Evolutionary conservation across 2,329 filamentous ascomycete genomes (phyloP).

Genomic region (Pseudocercospora vitis): DNA sequence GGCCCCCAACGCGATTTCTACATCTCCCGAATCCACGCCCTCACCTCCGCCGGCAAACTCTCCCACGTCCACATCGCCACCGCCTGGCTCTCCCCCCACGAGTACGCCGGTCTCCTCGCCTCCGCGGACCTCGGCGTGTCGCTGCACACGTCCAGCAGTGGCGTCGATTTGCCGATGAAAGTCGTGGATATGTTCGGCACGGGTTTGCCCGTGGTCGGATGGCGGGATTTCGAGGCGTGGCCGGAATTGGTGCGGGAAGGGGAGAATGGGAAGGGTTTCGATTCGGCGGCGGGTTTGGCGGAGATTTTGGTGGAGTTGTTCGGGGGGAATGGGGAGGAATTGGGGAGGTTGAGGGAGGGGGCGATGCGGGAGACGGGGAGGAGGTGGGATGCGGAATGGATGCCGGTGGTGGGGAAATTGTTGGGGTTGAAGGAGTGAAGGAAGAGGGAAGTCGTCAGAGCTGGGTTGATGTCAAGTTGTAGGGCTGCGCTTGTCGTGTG

Average conservation of each 20-base stretch:
- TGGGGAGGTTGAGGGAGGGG: constrained; percentile 70
- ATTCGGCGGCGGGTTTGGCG: constrained; percentile 65
- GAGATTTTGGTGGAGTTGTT: constrained; percentile 66
- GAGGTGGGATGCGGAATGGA: constrained; percentile 93
- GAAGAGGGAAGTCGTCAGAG: neutral
- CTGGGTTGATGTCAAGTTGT: too few species aligned
- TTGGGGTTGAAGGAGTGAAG: constrained; percentile 44
- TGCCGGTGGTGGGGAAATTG: constrained; percentile 72
- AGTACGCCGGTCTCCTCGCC: constrained; percentile 82
- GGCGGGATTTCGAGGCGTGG: constrained; percentile 83
- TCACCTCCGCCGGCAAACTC: constrained; percentile 64
- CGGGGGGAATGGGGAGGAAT: constrained; percentile 50
- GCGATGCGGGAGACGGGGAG: constrained; percentile 73
- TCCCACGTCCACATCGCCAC: constrained; percentile 71
- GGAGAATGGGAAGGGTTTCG: constrained; percentile 82
- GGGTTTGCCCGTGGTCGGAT: constrained; percentile 85
- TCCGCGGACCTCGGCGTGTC: constrained; percentile 88
- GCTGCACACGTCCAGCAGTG: constrained; percentile 88
- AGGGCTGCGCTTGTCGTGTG: too few species aligned
- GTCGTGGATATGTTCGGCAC: constrained; percentile 99
- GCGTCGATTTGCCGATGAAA: constrained; percentile 97
- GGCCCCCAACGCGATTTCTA: constrained; percentile 82
- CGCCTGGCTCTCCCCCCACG: constrained; percentile 78
- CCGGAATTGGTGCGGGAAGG: constrained; percentile 85
- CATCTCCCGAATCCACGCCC: constrained; percentile 60